Evolutionary conservation across 2,329 filamentous ascomycete species (phyloP).

Genomic region (Nothophaeocryptopus gaeumannii): DNA sequence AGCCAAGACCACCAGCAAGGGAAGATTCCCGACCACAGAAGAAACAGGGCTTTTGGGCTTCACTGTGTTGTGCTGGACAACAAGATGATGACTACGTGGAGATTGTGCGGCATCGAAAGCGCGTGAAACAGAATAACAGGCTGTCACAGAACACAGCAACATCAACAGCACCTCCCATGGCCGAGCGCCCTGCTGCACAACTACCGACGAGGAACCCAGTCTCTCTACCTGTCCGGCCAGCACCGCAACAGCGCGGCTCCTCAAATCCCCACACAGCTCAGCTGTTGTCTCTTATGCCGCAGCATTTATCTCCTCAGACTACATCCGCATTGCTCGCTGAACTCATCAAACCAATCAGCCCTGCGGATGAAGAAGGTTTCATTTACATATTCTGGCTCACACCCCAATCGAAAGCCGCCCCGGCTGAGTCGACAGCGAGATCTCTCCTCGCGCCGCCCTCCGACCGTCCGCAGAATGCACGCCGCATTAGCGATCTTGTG

Average conservation of each 20-base stretch:
- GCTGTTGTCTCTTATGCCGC: conserved; percentile 67
- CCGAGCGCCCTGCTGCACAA: conserved; percentile 3
- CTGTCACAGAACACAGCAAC: conserved; percentile 6
- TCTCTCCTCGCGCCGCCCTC: conserved; percentile 31
- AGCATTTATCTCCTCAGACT: conserved; percentile 62
- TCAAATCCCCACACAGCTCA: conserved; percentile 32
- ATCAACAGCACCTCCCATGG: conserved; percentile 16
- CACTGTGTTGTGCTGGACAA: conserved; percentile 42
- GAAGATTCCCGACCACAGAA: conserved; percentile 21
- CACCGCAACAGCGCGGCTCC: conserved; percentile 12
- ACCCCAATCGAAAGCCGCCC: conserved; percentile 54
- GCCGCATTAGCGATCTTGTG: conserved; percentile 35
- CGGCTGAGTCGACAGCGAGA: conserved; percentile 45
- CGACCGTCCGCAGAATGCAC: conserved; percentile 11
- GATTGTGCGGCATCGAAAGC: conserved; percentile 41
- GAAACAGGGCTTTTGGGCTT: conserved; percentile 43
- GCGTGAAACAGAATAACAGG: conserved; percentile 23
- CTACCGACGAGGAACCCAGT: conserved; percentile 13
- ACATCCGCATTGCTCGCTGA: conserved; percentile 71
- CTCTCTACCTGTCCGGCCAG: conserved; percentile 8
- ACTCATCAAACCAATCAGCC: conserved; percentile 70
- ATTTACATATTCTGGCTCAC: conserved; percentile 99
- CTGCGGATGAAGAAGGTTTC: conserved; percentile 77
- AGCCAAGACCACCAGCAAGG: conserved; percentile 14
- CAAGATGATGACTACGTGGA: conserved; percentile 46